Base-by-base conservation (phyloP, 2,329 filamentous ascomycete genomes). In the Colletotrichum endophyticum region DNA sequence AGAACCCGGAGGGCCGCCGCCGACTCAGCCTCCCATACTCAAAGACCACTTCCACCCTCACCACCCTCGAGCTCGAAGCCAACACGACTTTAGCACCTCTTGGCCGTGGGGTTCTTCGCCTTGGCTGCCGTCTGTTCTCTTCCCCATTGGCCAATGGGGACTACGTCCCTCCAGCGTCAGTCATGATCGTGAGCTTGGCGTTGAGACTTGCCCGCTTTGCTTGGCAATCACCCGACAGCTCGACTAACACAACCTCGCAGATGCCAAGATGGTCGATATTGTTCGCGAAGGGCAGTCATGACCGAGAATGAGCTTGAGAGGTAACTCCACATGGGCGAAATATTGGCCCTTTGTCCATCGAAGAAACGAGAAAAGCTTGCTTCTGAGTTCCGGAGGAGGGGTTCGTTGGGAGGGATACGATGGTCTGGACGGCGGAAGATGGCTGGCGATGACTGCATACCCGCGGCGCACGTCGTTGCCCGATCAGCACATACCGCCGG, bases 181-280 rank as follows among this genome's bases (percentile, higher is more conserved):
- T 71, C 44, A n/a, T 70, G 57, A 76, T 62, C 57, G 64, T 69
- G 66, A 76, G 70, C 74, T 76, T 76, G 74, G 74, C 73, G 30
- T 16, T 61, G 59, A 74, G 70, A n/a, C 70, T 53, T 44, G 70
- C 59, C 59, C 66, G 49, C 64, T 44, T 39, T 53, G 44, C 74
- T 76, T 76, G 74, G 74, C 70, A 59, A 61, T 69, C 70, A 70
- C 66, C 74, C 71, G 34, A 53, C n/a, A 5, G n/a, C 6, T 53
- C n/a, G 44, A 74, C 74, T 74, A 39, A 56, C 36, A 74, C 64
- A 19, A 63, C 44, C 64, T 73, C 64, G 66, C 70, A 76, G 34
- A 49, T 44, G 59, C 39, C 34, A 32, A 74, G 64, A 36, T 67
- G 27, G 15, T 53, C 59, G 56, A 27, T n/a, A 28, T 25, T 34